Base-by-base conservation (phyloP, 1,284 basidiomycete species). In the Ustilago esculenta region DNA sequence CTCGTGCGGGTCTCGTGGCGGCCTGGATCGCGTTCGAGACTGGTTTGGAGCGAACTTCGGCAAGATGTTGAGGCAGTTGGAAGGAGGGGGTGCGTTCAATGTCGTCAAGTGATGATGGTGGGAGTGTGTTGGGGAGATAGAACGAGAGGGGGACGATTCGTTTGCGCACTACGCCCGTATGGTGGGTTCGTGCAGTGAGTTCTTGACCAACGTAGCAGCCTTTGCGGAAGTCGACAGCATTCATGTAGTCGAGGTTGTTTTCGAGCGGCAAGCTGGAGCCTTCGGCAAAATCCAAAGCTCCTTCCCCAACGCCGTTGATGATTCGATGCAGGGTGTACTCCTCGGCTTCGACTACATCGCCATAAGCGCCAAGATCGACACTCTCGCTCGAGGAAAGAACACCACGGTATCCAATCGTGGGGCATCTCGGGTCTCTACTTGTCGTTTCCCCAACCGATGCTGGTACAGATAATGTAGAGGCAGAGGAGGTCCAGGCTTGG, bases 151-250 rank as follows among this genome's bases (percentile, higher is more conserved):
- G 94, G 8, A 95, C 84, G 41, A 95, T 90, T 17, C 96, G 89
- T 83, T 98, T 98, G 55, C 96, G 86, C 23, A 97, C 86, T 14
- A 91, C 87, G 7, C 96, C 96, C 1, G 91, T 97, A 81, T 97
- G 93, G 81, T 96, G 95, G 20, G 95, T 98, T 25, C 96, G 87
- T 2, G 97, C 94, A 0, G 95, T 98, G 35, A 98, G 85, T 78
- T 98, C 96, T 84, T 99, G 96, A 3, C 96, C 96, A 2, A 98
- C 89, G 79, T 98, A 98, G 82, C 96, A 99, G 6, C 96, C 96
- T 84, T 99, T 98, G 44, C 91, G 86, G 82, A 97, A 97, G 83
- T 98, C 94, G 75, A 98, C 94, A 78, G 89, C 95, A 57, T 92
- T 90, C 90, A 96, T 96, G 47, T 91, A 85, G 81, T 98, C 95